Evolutionary conservation across 768 basidiomycete genomes (phyloP).

Genomic region (Trametes cubensis): DNA sequence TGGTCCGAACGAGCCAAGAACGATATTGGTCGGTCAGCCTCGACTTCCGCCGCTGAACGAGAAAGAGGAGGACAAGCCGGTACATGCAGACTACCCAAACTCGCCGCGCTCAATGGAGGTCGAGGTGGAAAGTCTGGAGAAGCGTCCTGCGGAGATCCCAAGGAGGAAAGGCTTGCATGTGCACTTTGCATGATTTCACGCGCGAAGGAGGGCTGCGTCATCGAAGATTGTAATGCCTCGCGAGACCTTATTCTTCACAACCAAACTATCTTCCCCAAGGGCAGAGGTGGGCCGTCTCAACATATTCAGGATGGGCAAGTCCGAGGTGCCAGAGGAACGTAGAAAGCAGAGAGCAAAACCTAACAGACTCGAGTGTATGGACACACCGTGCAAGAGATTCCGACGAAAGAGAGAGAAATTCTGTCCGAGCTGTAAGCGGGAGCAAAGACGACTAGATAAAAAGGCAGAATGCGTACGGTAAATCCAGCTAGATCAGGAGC

Average conservation of each 20-base stretch:
- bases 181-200: conserved; percentile 13
- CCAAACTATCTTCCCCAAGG: no score
- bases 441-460: conserved; percentile 10
- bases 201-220: not conserved
- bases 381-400: conserved; percentile 6
- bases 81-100: not conserved
- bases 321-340: no score
- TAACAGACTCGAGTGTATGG: not conserved
- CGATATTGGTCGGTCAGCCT: no score
- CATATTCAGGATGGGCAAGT: no score
- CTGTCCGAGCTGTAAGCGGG: conserved; percentile 12
- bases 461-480: conserved; percentile 19
- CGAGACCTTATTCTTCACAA: not conserved
- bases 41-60: not conserved
- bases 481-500: conserved; percentile 19
- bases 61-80: not conserved
- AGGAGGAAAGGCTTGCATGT: conserved; percentile 9
- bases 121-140: conserved; percentile 15
- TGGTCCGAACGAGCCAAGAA: no score
- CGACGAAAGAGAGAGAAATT: not conserved
- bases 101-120: conserved; percentile 7
- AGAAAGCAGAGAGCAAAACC: no score
- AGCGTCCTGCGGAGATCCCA: not conserved
- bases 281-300: no score
- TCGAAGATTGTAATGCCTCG: not conserved